Conservation (phyloP, 2,329 filamentous ascomycete species). For the Ascocoryne sarcoides region DNA sequence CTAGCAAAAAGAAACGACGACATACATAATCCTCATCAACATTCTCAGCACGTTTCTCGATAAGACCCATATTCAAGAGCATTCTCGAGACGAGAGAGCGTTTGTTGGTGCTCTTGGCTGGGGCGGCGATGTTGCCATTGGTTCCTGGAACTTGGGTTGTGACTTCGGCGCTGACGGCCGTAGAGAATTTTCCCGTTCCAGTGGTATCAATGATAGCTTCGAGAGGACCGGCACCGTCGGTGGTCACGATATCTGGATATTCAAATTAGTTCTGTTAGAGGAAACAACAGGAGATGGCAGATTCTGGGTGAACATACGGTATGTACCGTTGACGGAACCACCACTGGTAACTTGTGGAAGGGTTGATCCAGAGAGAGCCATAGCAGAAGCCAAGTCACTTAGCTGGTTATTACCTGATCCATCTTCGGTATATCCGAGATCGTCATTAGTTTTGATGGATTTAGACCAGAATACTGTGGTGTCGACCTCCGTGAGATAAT, state of each 20-base stretch:
- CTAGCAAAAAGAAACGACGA: too few species aligned
- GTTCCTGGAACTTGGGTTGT: constrained; percentile 2
- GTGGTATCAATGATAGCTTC: constrained; percentile 5
- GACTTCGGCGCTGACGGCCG: constrained; percentile 1
- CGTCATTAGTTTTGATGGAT: constrained; percentile 4
- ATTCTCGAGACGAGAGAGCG: constrained; percentile 5
- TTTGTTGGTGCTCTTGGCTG: constrained; percentile 14
- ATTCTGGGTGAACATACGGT: background rate
- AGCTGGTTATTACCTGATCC: constrained; percentile 4
- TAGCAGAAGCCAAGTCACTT: constrained; percentile 3
- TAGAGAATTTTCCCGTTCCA: constrained; percentile 5
- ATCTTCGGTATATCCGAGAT: constrained; percentile 5
- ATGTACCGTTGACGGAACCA: constrained; percentile 6
- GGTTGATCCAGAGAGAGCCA: constrained; percentile 8
- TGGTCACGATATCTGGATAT: constrained; percentile 3
- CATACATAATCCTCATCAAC: constrained; percentile 10
- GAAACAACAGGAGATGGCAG: background rate
- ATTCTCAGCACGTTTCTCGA: constrained; percentile 11
- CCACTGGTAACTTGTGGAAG: constrained; percentile 4
- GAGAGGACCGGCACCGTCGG: constrained; percentile 5
- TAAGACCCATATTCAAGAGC: constrained; percentile 7
- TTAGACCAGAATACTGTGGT: constrained; percentile 7
- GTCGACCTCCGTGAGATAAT: constrained; percentile 4
- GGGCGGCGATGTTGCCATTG: background rate
- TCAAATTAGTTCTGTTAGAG: background rate